Percentiles rank a stretch among this genome's conserved stretches.
phyloP scores from a whole-genome alignment of 2,329 filamentous ascomycete species.

The Ascochyta rabiei region DNA sequence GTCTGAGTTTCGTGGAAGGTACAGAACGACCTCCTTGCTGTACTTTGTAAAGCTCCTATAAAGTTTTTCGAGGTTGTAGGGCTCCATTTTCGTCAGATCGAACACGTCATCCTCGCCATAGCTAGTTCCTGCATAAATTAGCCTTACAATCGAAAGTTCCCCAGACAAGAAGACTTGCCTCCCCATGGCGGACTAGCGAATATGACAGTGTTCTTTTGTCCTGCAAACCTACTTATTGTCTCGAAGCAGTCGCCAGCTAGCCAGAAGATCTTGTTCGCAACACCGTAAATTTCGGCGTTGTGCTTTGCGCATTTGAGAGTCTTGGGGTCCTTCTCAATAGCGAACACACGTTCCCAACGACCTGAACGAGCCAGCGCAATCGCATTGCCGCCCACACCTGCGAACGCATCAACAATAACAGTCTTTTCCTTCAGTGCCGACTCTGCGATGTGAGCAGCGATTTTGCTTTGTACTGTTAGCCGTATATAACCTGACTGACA shows the following conservation, averaged over 20 bases:
- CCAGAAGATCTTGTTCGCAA: constrained; percentile 80
- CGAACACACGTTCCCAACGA: constrained; percentile 83
- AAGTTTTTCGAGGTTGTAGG: constrained; percentile 67
- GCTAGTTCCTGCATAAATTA: constrained; percentile 58
- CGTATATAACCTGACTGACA: not conserved
- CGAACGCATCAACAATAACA: constrained; percentile 85
- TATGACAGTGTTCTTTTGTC: constrained; percentile 62
- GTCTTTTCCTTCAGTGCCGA: constrained; percentile 62
- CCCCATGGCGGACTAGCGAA: constrained; percentile 79
- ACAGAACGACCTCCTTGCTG: constrained; percentile 69
- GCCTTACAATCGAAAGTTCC: not conserved
- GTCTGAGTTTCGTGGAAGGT: constrained; percentile 69
- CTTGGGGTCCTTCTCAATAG: constrained; percentile 81
- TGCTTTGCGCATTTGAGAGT: constrained; percentile 89
- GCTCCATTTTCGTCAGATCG: constrained; percentile 83
- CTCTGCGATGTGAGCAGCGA: constrained; percentile 72
- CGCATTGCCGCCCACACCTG: constrained; percentile 88
- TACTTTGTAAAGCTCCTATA: constrained; percentile 48
- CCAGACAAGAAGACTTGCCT: constrained; percentile 55
- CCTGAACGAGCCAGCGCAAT: constrained; percentile 89
- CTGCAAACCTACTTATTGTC: constrained; percentile 62
- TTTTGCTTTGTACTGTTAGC: constrained; percentile 59
- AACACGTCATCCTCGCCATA: constrained; percentile 75
- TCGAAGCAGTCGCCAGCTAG: constrained; percentile 86
- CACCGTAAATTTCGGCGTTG: constrained; percentile 86